phyloP scores from a whole-genome alignment of 768 basidiomycete genomes.

The Russula foetens region DNA sequence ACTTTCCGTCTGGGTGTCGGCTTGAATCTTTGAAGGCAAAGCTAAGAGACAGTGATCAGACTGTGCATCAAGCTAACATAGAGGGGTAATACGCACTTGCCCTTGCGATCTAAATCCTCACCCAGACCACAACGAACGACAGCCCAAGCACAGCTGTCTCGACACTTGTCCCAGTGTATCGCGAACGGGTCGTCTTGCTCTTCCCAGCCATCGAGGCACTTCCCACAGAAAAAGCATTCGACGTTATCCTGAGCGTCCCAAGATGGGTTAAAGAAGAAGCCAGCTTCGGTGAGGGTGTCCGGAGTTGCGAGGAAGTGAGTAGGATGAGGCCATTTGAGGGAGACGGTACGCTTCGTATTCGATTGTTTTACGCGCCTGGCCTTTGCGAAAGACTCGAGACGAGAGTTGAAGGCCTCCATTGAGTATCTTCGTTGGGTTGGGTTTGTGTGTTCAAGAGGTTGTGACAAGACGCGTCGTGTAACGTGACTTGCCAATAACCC shows the following conservation, averaged over 20 bases:
- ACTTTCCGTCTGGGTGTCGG: slow-evolving; percentile 57
- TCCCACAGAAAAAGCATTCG: slow-evolving; percentile 76
- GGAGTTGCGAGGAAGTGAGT: slow-evolving; percentile 58
- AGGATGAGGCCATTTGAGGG: slow-evolving; percentile 78
- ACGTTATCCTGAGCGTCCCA: slow-evolving; percentile 65
- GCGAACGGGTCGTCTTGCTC: slow-evolving; percentile 76
- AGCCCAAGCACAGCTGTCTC: slow-evolving; percentile 71
- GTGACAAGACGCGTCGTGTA: not conserved
- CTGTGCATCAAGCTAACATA: not conserved
- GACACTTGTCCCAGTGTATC: slow-evolving; percentile 71
- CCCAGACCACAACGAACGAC: slow-evolving; percentile 62
- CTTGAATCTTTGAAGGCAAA: slow-evolving; percentile 49
- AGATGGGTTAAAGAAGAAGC: slow-evolving; percentile 77
- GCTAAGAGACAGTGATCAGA: slow-evolving; percentile 30
- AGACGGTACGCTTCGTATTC: slow-evolving; percentile 32
- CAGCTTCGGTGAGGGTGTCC: slow-evolving; percentile 71
- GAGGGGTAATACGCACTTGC: slow-evolving; percentile 37
- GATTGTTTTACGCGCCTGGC: slow-evolving; percentile 52
- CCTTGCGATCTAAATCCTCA: slow-evolving; percentile 47
- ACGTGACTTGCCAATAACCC: slow-evolving; percentile 1
- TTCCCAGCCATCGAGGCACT: slow-evolving; percentile 81
- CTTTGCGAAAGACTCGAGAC: slow-evolving; percentile 64
- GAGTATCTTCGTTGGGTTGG: not conserved
- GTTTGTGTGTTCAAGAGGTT: not conserved
- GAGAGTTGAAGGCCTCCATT: slow-evolving; percentile 23